A percentile compares a stretch with the other conserved stretches of the same genome.
Conservation (phyloP, 768 basidiomycete species). For the Mycena leptocephala region DNA sequence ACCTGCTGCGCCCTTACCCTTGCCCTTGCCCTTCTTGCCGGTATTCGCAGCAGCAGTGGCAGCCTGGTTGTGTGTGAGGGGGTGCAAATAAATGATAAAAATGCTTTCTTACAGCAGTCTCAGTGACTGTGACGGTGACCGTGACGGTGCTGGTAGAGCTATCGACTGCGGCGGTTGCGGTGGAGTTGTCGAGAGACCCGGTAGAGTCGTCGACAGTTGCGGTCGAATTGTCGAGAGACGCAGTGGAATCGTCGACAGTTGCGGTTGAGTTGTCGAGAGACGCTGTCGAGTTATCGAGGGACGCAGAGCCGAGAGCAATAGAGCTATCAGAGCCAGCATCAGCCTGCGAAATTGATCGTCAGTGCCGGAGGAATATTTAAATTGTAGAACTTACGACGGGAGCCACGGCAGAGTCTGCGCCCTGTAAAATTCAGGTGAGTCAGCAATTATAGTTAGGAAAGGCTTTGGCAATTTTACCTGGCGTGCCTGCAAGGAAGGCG, state of each 20-base stretch:
- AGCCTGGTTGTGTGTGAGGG: conserved; percentile 14
- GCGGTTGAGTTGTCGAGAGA: conserved; percentile 1
- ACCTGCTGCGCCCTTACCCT: neutral
- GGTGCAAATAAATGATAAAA: no score
- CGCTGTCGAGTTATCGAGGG: neutral
- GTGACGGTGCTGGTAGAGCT: neutral
- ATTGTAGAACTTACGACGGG: neutral
- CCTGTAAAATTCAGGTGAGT: neutral
- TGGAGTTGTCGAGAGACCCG: neutral
- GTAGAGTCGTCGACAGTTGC: no score
- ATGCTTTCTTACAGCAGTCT: conserved; percentile 30
- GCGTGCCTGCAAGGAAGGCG: conserved; percentile 2
- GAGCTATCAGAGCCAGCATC: neutral
- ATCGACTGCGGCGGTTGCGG: neutral
- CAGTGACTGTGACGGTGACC: conserved; percentile 39
- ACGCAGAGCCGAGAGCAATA: neutral
- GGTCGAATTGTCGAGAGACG: no score
- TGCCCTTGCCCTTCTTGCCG: no score
- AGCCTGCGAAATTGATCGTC: neutral
- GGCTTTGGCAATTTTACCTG: neutral
- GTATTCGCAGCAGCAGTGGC: conserved; percentile 18
- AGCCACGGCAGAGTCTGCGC: neutral
- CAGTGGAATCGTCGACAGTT: neutral
- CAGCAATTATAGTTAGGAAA: neutral
- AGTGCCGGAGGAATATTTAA: neutral